phyloP scores from a whole-genome alignment of 2,329 filamentous ascomycete species.

The Penicillium polonicum region DNA sequence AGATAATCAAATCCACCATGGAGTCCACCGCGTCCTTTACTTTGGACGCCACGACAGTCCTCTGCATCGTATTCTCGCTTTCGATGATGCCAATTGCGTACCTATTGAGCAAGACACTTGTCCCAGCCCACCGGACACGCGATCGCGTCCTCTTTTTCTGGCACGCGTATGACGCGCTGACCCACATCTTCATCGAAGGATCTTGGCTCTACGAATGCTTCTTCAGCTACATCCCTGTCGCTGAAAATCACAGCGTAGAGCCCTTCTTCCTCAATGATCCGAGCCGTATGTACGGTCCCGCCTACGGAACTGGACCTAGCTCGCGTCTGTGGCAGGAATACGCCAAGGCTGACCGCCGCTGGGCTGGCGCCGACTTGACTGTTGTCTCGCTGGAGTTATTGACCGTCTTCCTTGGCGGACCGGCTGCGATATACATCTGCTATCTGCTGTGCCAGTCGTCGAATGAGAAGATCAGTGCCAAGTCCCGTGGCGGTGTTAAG shows the following conservation, averaged over 20 bases:
- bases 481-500: conserved; percentile 29
- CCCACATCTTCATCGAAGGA: conserved; percentile 88
- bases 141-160: conserved; percentile 84
- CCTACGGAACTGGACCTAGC: conserved; percentile 55
- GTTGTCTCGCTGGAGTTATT: conserved; percentile 61
- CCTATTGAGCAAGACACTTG: conserved; percentile 47
- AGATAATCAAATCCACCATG: conserved; percentile 15
- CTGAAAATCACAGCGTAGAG: conserved; percentile 31
- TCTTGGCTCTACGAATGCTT: conserved; percentile 93
- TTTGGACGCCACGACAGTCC: conserved; percentile 48
- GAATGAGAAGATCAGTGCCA: conserved; percentile 13
- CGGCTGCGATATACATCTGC: conserved; percentile 59
- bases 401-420: conserved; percentile 60
- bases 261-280: conserved; percentile 55
- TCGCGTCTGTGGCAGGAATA: conserved; percentile 65
- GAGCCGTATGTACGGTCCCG: conserved; percentile 58
- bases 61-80: conserved; percentile 56
- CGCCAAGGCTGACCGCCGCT: conserved; percentile 61
- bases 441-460: conserved; percentile 46
- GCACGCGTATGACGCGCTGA: conserved; percentile 90
- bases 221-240: conserved; percentile 60
- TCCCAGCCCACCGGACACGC: conserved; percentile 54
- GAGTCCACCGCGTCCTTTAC: conserved; percentile 32
- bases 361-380: conserved; percentile 59
- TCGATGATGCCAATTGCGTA: conserved; percentile 56